phyloP scores from a whole-genome alignment of 306 rosid species.

The Cercis canadensis region DNA sequence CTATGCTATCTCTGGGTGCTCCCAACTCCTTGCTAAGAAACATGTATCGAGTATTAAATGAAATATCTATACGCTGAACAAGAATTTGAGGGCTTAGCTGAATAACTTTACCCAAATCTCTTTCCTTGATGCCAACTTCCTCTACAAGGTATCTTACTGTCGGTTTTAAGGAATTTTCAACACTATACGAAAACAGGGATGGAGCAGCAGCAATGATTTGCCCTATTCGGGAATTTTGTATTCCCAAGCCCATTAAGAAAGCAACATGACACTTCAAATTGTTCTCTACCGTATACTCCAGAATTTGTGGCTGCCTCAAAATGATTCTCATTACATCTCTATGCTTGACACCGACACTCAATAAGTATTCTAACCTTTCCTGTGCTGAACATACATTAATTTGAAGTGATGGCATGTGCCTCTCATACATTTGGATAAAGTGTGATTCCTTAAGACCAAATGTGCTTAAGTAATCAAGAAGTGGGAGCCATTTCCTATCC shows the following conservation, averaged over 20 bases:
- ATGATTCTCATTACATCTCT: slow-evolving; percentile 80
- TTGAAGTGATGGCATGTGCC: slow-evolving; percentile 93
- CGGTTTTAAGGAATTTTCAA: slow-evolving; percentile 90
- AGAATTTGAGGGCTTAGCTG: slow-evolving; percentile 95
- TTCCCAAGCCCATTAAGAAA: slow-evolving; percentile 78
- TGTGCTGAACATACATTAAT: slow-evolving; percentile 79
- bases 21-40: slow-evolving; percentile 89
- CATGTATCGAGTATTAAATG: slow-evolving; percentile 80
- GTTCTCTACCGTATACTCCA: slow-evolving; percentile 82
- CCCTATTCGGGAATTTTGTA: slow-evolving; percentile 82
- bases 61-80: slow-evolving; percentile 84
- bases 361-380: slow-evolving; percentile 86
- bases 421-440: slow-evolving; percentile 87
- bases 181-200: slow-evolving; percentile 86
- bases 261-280: slow-evolving; percentile 87
- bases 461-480: slow-evolving; percentile 84
- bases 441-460: slow-evolving; percentile 95
- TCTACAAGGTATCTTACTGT: slow-evolving; percentile 86
- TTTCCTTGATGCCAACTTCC: slow-evolving; percentile 95
- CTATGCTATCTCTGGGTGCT: slow-evolving; percentile 87
- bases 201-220: slow-evolving; percentile 83
- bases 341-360: slow-evolving; percentile 92
- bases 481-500: slow-evolving; percentile 88
- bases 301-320: slow-evolving; percentile 93
- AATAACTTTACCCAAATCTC: slow-evolving; percentile 86